A percentile compares a stretch with the other conserved stretches of the same genome.
Conservation (phyloP, 768 basidiomycete genomes). For the Phlebiopsis gigantea region DNA sequence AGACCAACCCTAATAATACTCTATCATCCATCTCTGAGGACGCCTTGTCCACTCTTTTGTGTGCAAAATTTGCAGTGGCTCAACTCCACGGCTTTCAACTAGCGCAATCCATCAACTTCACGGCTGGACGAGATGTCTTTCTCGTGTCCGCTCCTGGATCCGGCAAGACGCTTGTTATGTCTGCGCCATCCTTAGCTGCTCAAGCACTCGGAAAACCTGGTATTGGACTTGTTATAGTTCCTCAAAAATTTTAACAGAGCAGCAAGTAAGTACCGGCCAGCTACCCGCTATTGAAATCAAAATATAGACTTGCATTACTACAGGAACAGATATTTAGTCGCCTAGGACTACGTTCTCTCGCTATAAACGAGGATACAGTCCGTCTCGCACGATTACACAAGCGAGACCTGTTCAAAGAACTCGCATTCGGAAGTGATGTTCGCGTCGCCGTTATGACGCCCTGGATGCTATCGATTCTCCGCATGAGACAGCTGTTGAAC, state of each 20-base stretch:
- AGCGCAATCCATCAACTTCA: background rate
- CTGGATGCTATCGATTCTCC: background rate
- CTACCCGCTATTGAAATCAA: background rate
- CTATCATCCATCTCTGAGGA: too few relatives aligned
- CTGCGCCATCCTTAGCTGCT: background rate
- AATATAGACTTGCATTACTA: background rate
- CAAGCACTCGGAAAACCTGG: background rate
- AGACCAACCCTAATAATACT: too few relatives aligned
- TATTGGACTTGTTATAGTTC: background rate
- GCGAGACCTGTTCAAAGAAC: background rate
- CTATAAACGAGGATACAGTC: background rate
- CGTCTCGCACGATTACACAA: background rate
- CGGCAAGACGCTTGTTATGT: background rate
- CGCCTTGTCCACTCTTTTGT: too few relatives aligned
- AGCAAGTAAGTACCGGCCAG: background rate
- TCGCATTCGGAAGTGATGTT: background rate
- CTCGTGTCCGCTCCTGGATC: slow-evolving; percentile 2
- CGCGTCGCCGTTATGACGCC: background rate
- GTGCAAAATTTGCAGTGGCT: too few relatives aligned
- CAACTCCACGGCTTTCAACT: too few relatives aligned
- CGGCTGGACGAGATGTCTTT: background rate
- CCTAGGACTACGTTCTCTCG: background rate
- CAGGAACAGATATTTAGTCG: background rate
- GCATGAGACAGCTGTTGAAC: too few relatives aligned
- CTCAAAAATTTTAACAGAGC: slow-evolving; percentile 2